Conservation (phyloP, 495 filamentous ascomycete species). For the Penicillium malachiteum region DNA sequence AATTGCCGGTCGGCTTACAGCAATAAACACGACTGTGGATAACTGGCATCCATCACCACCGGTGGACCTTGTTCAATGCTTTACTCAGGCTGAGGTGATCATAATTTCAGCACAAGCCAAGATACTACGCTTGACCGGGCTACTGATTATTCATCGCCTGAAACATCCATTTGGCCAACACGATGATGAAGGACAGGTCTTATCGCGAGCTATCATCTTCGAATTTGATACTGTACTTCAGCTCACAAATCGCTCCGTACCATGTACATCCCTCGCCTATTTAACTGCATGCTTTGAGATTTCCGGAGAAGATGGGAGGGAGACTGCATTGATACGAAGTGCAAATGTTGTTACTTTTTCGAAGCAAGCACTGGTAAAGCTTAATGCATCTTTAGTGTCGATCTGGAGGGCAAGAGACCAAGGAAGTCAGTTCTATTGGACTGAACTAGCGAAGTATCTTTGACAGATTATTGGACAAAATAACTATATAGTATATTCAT, state of each 20-base stretch:
- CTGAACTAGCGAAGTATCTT: constrained; percentile 8
- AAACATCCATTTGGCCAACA: constrained; percentile 10
- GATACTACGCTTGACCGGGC: constrained; percentile 12
- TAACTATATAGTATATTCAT: background rate
- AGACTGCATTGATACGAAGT: background rate
- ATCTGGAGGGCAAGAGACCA: constrained; percentile 15
- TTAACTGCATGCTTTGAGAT: constrained; percentile 21
- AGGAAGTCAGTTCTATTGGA: constrained; percentile 14
- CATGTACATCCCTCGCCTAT: constrained; percentile 17
- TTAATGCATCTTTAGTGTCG: background rate
- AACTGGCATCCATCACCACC: constrained; percentile 12
- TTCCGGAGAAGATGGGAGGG: background rate
- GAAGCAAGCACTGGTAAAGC: constrained; percentile 8
- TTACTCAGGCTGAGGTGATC: constrained; percentile 10
- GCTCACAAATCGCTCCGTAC: constrained; percentile 9
- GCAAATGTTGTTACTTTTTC: constrained; percentile 15
- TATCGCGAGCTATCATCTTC: constrained; percentile 9
- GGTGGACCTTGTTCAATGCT: constrained; percentile 9
- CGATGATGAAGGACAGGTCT: constrained; percentile 3
- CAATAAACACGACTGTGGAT: constrained; percentile 3
- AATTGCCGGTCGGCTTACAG: background rate
- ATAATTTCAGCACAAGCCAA: constrained; percentile 14
- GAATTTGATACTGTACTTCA: constrained; percentile 17
- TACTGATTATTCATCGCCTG: constrained; percentile 19
- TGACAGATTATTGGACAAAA: background rate